Conservation (phyloP, 805 yeast species). For the Saccharomycopsis babjevae region DNA sequence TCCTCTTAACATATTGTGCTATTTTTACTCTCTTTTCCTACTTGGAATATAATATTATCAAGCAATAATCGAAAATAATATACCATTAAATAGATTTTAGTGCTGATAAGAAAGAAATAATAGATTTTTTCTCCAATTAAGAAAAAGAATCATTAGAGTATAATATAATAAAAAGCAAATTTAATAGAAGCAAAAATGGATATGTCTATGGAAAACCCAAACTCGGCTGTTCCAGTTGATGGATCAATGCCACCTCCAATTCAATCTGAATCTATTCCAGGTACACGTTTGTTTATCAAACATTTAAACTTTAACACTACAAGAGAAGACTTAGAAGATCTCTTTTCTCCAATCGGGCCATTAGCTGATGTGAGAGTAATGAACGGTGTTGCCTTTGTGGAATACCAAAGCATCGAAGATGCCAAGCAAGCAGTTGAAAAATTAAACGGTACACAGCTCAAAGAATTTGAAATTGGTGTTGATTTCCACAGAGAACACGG, state of each 20-base stretch:
- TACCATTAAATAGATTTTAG: neutral
- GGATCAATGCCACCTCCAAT: neutral
- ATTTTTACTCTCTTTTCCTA: too few relatives aligned
- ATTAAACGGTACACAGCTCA: slow-evolving; percentile 61
- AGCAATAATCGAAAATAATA: neutral
- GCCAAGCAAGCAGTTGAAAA: slow-evolving; percentile 69
- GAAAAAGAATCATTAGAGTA: neutral
- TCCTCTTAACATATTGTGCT: too few relatives aligned
- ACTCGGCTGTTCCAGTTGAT: neutral
- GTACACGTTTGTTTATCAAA: slow-evolving; percentile 13
- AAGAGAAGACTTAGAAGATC: slow-evolving; percentile 52
- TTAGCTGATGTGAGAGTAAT: slow-evolving; percentile 57
- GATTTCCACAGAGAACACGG: slow-evolving; percentile 26
- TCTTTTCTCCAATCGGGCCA: slow-evolving; percentile 57
- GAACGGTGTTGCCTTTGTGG: slow-evolving; percentile 86
- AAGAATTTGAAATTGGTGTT: slow-evolving; percentile 38
- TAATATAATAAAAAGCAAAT: neutral
- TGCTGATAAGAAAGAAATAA: neutral
- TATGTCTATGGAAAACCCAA: neutral
- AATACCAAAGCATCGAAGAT: slow-evolving; percentile 61
- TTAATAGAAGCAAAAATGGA: neutral
- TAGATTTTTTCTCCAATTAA: neutral
- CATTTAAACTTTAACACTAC: slow-evolving; percentile 16
- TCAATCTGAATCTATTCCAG: slow-evolving; percentile 3
- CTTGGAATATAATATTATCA: too few relatives aligned